Evolutionary conservation across 192 early-diverging fungal genomes (phyloP), one percentile per base, ranked within the genome.

Genomic region (Chytriomyces sp.): DNA sequence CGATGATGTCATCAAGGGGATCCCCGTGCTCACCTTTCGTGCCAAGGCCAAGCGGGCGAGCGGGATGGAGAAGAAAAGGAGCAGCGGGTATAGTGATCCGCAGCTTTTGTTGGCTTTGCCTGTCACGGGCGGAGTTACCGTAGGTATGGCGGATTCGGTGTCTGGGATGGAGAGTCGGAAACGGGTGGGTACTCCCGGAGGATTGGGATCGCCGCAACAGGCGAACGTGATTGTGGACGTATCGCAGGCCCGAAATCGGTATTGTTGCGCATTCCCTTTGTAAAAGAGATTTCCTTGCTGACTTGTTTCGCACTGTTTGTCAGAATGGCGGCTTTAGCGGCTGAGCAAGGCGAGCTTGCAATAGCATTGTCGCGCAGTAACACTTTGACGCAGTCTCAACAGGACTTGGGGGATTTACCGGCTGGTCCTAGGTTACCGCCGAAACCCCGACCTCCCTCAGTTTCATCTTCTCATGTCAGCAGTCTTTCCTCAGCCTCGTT

Each of bases 1-100:
- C 2, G 84, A 84, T 44, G 85, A 87, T 59, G 84, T 90, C 67
- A 92, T 94, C 44, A 72, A 79, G 7, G 83, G 80, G 52, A 88
- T 94, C 12, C 90, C 91, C 1, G 79, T 89, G 26, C 84, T 91
- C 22, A 81, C 81, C 38, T 94, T 59, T 39, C 7, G 37, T 2
- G 17, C 14, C 10, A 49, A 31, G 39, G 36, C 10, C 19, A 39
- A 28, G 8, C 25, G 30, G 17, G 40, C 25, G 10, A 62, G 60
- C 25, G 44, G 44, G 26, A 59, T 70, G 30, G 68, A 70, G 17
- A 70, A 70, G 37, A 70, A 70, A 39, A 12, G 68, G 22, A 70
- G 57, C 0, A 70, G 68, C 44, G 68, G 68, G 26, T 70, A 59
- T 41, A 25, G 41, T n/a, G 68, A 70, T 70, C 68, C 68, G 5